Conservation (phyloP, 164 flowering plant species). For the Kingdonia uniflora region DNA sequence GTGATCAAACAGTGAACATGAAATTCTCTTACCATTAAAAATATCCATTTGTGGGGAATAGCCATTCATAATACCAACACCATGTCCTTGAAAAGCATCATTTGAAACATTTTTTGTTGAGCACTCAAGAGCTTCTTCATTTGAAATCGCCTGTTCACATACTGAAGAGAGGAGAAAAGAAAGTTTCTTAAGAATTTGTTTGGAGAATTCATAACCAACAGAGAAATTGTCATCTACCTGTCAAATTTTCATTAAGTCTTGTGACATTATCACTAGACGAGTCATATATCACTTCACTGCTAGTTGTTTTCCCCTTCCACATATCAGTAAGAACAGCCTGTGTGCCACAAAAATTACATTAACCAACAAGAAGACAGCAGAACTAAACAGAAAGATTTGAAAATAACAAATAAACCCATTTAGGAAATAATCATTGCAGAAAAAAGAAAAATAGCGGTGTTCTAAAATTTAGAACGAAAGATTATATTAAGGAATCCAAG, state of each 20-base stretch:
- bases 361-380: no score
- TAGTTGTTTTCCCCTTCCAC: constrained; percentile 54
- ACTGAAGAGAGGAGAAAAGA: constrained; percentile 9
- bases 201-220: no score
- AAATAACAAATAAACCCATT: no score
- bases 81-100: constrained; percentile 18
- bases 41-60: constrained; percentile 5
- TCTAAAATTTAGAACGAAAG: no score
- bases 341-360: neutral
- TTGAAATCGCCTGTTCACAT: constrained; percentile 13
- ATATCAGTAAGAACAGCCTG: constrained; percentile 60
- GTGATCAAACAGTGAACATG: neutral
- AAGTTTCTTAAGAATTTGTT: neutral
- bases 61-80: constrained; percentile 11
- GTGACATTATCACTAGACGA: constrained; percentile 31
- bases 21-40: constrained; percentile 14
- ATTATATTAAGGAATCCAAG: no score
- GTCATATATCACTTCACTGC: constrained; percentile 42
- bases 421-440: no score
- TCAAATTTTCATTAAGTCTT: constrained; percentile 23
- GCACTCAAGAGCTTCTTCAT: constrained; percentile 14
- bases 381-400: no score
- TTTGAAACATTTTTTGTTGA: constrained; percentile 9
- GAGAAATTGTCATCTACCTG: constrained; percentile 26
- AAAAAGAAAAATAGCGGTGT: no score